Evolutionary conservation across 2,329 filamentous ascomycete genomes (phyloP), one percentile per base, ranked within the genome.

Genomic region (Monosporascus sp.): DNA sequence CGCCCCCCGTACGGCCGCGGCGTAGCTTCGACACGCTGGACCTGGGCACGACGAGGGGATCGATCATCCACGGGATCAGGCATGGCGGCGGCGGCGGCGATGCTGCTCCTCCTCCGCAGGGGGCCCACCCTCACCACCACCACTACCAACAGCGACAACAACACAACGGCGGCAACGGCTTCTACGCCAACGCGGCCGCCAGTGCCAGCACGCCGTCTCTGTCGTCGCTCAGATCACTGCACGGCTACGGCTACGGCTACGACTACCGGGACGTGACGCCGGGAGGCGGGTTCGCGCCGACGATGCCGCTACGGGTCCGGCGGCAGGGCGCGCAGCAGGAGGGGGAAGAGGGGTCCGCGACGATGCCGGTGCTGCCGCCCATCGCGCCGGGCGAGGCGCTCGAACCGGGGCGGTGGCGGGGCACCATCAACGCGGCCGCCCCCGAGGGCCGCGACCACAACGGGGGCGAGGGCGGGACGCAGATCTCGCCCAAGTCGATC

Each of bases 11-110:
- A 38, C 57, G 57, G 22, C 54, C 57, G 8, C 52, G 53, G 36
- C 48, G 60, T 27, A 60, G 59, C n/a, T 57, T 59, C 43, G 59
- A 60, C 25, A 48, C 50, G 18, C 48, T 61, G 2, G 48, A 35
- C 1, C 48, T 50, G 37, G 37, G 37, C 3, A 35, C 8, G 39
- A 24, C 35, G 51, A 52, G 2, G 18, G 38, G 9, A 43, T 31
- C 25, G 31, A 41, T 7, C 50, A 55, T 18, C 14, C 22, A 46
- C 20, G 41, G 41, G 41, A 3, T 44, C 14, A n/a, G 17, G 24
- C 14, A 35, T 35, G 31, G 31, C 31, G 11, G 31, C 31, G 31
- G 9, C 27, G 27, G 9, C 9, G 9, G 27, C 2, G 9, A 5
- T 14, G 31, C 11, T 35, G 5, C 31, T 35, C 31, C 31, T 31